phyloP scores from a whole-genome alignment of 306 rosid species.

The Medicago arabica region DNA sequence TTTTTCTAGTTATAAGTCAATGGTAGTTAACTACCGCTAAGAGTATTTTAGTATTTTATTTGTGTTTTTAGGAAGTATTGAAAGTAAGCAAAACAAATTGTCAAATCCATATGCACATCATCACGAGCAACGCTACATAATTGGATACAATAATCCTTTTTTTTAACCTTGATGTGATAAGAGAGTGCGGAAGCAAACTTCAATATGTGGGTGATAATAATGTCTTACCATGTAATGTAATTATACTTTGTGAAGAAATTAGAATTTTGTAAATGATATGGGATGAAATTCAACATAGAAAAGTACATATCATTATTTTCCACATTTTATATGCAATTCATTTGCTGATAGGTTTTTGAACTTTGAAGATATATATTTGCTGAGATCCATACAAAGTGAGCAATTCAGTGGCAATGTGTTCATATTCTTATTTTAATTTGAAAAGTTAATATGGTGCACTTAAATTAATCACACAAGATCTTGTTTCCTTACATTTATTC shows the following conservation, averaged over 20 bases:
- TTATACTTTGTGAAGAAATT: conserved; percentile 9
- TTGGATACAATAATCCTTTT: not conserved
- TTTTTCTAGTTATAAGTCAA: no score
- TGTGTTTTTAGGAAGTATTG: no score
- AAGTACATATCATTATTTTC: not conserved
- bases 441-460: conserved; percentile 33
- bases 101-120: conserved; percentile 33
- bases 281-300: conserved; percentile 3
- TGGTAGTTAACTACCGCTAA: no score
- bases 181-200: conserved; percentile 13
- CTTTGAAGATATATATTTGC: conserved; percentile 18
- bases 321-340: not conserved
- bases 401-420: conserved; percentile 40
- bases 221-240: not conserved
- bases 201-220: conserved; percentile 28
- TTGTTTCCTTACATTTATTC: conserved; percentile 35
- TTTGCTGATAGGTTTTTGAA: conserved; percentile 6
- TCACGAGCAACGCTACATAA: conserved; percentile 14
- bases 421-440: conserved; percentile 27
- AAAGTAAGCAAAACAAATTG: no score
- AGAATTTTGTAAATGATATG: not conserved
- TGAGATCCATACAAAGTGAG: conserved; percentile 47
- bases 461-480: conserved; percentile 19
- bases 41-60: no score
- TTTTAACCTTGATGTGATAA: not conserved